A percentile compares a stretch with the other conserved stretches of the same genome.
These are phyloP conservation scores for Mayamaea pseudoterrestris DNA, from an alignment of 108 stramenopile genomes.

Conservation along the genomic window DNA sequence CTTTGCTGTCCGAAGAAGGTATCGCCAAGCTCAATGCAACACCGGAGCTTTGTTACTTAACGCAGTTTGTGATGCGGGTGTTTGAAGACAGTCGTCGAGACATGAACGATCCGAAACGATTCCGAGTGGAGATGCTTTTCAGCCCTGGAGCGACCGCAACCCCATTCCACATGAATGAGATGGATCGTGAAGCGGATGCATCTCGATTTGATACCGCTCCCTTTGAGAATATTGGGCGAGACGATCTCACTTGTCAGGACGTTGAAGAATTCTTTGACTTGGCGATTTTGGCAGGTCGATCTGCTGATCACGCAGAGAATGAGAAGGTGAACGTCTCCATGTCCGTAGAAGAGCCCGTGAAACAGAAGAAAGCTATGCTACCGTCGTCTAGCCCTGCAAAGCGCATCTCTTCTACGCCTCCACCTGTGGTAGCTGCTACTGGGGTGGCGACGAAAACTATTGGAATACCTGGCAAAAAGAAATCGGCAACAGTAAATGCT, in stretches of 20 bases:
- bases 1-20: constrained; percentile 41
- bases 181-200: constrained; percentile 48
- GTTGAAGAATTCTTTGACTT: constrained; percentile 65
- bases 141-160: constrained; percentile 81
- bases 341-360: neutral
- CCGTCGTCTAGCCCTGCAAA: neutral
- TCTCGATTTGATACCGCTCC: constrained; percentile 66
- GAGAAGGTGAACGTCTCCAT: neutral
- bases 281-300: constrained; percentile 38
- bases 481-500: neutral
- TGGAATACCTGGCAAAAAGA: neutral
- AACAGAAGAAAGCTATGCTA: neutral
- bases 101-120: constrained; percentile 60
- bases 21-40: constrained; percentile 45
- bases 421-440: neutral
- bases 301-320: constrained; percentile 11
- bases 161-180: constrained; percentile 74
- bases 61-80: constrained; percentile 91
- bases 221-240: constrained; percentile 48
- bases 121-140: constrained; percentile 78
- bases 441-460: neutral
- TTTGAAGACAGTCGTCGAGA: constrained; percentile 79
- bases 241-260: constrained; percentile 63
- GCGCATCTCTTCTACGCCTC: neutral
- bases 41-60: constrained; percentile 91